phyloP scores from a whole-genome alignment of 1,284 basidiomycete genomes.

The Cutaneotrichosporon sp. region DNA sequence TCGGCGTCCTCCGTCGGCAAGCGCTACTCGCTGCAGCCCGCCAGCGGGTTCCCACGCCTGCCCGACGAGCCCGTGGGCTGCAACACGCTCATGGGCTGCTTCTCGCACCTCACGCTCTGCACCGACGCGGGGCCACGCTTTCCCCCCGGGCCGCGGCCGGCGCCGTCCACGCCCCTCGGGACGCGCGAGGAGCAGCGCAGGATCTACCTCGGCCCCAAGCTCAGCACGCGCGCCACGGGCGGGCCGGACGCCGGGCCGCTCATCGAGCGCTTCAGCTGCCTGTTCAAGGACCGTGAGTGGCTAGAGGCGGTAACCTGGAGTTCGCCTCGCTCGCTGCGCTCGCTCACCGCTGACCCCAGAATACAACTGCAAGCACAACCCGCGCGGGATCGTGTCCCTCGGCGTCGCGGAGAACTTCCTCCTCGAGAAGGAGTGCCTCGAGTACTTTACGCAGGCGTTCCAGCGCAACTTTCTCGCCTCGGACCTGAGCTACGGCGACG shows the following conservation, averaged over 20 bases:
- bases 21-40: conserved; percentile 6
- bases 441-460: conserved; percentile 47
- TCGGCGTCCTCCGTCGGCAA: not conserved
- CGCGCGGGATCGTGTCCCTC: conserved; percentile 53
- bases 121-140: conserved; percentile 17
- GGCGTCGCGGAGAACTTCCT: conserved; percentile 56
- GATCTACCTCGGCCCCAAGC: conserved; percentile 46
- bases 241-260: conserved; percentile 51
- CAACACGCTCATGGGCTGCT: conserved; percentile 45
- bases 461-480: conserved; percentile 33
- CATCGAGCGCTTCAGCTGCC: conserved; percentile 49
- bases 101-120: conserved; percentile 33
- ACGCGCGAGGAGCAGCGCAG: conserved; percentile 40
- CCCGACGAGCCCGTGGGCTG: conserved; percentile 29
- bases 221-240: conserved; percentile 46
- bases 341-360: too few species aligned
- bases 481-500: conserved; percentile 50
- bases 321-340: too few species aligned
- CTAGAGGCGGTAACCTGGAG: too few species aligned
- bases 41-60: conserved; percentile 33
- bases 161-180: conserved; percentile 36
- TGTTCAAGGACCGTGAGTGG: conserved; percentile 51
- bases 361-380: conserved; percentile 47
- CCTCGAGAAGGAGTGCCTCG: conserved; percentile 48
- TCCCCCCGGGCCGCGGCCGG: conserved; percentile 8